A percentile compares a stretch with the other conserved stretches of the same genome.
These are phyloP conservation scores for Bruguiera gymnorhiza DNA, from an alignment of 345 rosid genomes.

Conservation along the genomic window DNA sequence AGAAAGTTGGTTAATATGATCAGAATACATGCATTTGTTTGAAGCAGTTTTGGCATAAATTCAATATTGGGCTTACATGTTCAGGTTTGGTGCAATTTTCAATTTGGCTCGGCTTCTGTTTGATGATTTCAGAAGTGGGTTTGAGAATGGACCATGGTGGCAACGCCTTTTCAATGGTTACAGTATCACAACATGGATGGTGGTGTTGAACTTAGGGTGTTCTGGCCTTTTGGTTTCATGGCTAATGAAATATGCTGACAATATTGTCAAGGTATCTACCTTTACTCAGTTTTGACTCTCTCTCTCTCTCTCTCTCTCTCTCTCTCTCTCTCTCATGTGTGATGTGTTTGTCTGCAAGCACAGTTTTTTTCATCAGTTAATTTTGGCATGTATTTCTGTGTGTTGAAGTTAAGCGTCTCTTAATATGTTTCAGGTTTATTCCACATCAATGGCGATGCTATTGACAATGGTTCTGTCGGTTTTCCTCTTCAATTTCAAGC, in stretches of 20 bases:
- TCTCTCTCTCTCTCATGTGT: neutral
- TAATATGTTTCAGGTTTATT: constrained; percentile 48
- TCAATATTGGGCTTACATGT: neutral
- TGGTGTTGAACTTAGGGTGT: constrained; percentile 77
- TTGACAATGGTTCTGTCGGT: constrained; percentile 72
- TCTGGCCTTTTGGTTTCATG: constrained; percentile 84
- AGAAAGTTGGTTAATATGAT: neutral
- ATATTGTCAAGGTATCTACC: constrained; percentile 75
- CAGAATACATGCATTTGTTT: neutral
- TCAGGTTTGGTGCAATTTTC: constrained; percentile 82
- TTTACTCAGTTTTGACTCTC: neutral
- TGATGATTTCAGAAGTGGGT: constrained; percentile 89
- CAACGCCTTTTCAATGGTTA: constrained; percentile 79
- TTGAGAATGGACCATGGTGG: constrained; percentile 94
- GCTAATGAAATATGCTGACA: constrained; percentile 92
- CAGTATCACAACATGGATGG: constrained; percentile 75
- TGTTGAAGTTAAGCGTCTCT: too few species aligned
- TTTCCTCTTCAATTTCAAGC: constrained; percentile 65
- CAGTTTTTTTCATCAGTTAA: too few species aligned
- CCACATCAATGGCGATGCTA: constrained; percentile 91
- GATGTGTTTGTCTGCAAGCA: too few species aligned
- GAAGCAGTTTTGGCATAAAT: neutral
- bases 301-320: too few species aligned
- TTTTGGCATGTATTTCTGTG: too few species aligned
- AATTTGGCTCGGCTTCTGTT: constrained; percentile 68